These are phyloP conservation scores for Beta macrorhiza DNA, from an alignment of 179 eudicot species.

Conservation along the genomic window DNA sequence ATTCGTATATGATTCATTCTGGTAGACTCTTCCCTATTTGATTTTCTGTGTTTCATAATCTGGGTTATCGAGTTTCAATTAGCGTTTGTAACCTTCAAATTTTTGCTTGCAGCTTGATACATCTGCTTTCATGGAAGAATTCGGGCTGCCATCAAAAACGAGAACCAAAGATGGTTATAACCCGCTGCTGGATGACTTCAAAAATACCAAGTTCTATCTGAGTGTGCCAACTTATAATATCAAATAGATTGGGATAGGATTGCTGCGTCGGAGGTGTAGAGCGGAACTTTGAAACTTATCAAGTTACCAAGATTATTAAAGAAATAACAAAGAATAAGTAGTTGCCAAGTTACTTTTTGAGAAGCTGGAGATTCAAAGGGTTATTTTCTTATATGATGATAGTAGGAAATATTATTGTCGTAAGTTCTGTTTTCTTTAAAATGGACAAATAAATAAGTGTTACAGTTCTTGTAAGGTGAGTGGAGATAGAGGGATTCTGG, in stretches of 20 bases:
- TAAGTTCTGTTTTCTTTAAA: too few relatives aligned
- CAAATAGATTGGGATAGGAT: constrained; percentile 30
- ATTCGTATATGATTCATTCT: background rate
- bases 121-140: constrained; percentile 89
- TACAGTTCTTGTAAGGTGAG: too few relatives aligned
- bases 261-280: background rate
- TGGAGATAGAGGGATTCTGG: too few relatives aligned
- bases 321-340: background rate
- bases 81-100: background rate
- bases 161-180: constrained; percentile 97
- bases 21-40: background rate
- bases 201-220: constrained; percentile 83
- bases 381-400: background rate
- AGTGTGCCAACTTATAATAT: constrained; percentile 92
- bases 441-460: too few relatives aligned
- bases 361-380: too few relatives aligned
- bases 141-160: constrained; percentile 85
- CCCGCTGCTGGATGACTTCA: constrained; percentile 93
- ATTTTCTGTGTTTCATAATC: background rate
- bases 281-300: background rate
- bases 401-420: background rate
- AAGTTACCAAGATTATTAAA: background rate
- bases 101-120: constrained; percentile 70
- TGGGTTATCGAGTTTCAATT: background rate
- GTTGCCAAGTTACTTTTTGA: too few relatives aligned